phyloP scores from a whole-genome alignment of 78 protist genomes.

The Polysphondylium violaceum region DNA sequence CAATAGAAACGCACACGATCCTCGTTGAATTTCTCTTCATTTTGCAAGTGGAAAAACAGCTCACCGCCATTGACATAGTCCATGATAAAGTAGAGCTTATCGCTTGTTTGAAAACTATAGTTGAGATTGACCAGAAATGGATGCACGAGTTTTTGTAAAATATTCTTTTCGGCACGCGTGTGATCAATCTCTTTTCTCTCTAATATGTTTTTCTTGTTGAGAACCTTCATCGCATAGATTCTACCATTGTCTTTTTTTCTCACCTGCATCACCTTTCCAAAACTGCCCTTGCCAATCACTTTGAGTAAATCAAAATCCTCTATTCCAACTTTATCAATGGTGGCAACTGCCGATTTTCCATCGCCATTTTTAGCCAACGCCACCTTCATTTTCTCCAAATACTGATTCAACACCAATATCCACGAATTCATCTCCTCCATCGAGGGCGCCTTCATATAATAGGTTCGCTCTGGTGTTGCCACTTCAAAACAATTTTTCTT shows the following conservation, averaged over 20 bases:
- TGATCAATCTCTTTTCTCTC: slow-evolving; percentile 85
- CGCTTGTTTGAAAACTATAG: slow-evolving; percentile 90
- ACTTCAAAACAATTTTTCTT: slow-evolving; percentile 81
- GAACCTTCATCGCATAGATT: slow-evolving; percentile 81
- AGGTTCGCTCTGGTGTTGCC: slow-evolving; percentile 73
- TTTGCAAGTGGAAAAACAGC: slow-evolving; percentile 91
- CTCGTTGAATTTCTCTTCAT: slow-evolving; percentile 78
- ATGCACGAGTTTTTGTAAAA: slow-evolving; percentile 78
- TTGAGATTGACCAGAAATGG: slow-evolving; percentile 91
- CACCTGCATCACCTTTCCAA: slow-evolving; percentile 93
- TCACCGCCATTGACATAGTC: slow-evolving; percentile 95
- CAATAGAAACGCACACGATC: slow-evolving; percentile 89
- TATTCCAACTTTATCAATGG: slow-evolving; percentile 7
- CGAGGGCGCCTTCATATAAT: slow-evolving; percentile 65
- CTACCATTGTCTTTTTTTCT: slow-evolving; percentile 77
- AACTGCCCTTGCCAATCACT: slow-evolving; percentile 89
- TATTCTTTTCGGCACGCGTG: slow-evolving; percentile 80
- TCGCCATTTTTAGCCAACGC: neutral
- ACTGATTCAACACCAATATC: slow-evolving; percentile 29
- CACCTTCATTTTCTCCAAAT: neutral
- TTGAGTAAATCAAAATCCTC: slow-evolving; percentile 87
- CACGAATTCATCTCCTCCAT: slow-evolving; percentile 62
- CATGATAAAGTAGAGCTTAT: slow-evolving; percentile 91
- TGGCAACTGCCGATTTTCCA: slow-evolving; percentile 4
- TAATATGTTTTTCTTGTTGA: slow-evolving; percentile 73